Evolutionary conservation across 441 rosid species (phyloP).

Genomic region (Euphorbia corollata): DNA sequence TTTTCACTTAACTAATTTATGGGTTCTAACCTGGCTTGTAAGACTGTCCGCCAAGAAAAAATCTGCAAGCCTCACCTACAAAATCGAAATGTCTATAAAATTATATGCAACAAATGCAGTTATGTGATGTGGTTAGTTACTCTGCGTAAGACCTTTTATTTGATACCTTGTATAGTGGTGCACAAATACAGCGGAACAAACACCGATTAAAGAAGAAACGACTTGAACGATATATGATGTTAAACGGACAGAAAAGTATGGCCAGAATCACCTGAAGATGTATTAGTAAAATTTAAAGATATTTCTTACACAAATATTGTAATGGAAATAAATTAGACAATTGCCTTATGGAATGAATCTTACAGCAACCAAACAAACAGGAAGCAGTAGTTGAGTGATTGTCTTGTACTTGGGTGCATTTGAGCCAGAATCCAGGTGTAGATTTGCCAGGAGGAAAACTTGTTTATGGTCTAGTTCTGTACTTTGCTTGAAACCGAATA

Average conservation of each 20-base stretch:
- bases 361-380: conserved; percentile 50
- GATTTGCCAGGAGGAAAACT: conserved; percentile 54
- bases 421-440: conserved; percentile 45
- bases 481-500: conserved; percentile 66
- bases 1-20: background rate
- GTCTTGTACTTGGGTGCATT: conserved; percentile 32
- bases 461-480: conserved; percentile 55
- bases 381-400: conserved; percentile 45
- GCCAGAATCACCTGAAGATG: conserved; percentile 35
- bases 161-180: conserved; percentile 58
- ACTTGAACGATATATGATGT: conserved; percentile 46
- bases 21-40: conserved; percentile 48
- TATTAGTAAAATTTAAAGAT: background rate
- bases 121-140: background rate
- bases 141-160: background rate
- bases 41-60: conserved; percentile 76
- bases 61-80: conserved; percentile 60
- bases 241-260: conserved; percentile 48
- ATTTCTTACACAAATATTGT: background rate
- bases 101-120: background rate
- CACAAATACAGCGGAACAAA: conserved; percentile 43
- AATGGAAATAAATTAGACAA: conserved; percentile 6
- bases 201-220: conserved; percentile 48
- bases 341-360: conserved; percentile 20
- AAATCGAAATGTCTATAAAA: conserved; percentile 11